A percentile compares a stretch with the other conserved stretches of the same genome.
These are phyloP conservation scores for Citrus inodora DNA, from an alignment of 345 rosid species.

Conservation along the genomic window DNA sequence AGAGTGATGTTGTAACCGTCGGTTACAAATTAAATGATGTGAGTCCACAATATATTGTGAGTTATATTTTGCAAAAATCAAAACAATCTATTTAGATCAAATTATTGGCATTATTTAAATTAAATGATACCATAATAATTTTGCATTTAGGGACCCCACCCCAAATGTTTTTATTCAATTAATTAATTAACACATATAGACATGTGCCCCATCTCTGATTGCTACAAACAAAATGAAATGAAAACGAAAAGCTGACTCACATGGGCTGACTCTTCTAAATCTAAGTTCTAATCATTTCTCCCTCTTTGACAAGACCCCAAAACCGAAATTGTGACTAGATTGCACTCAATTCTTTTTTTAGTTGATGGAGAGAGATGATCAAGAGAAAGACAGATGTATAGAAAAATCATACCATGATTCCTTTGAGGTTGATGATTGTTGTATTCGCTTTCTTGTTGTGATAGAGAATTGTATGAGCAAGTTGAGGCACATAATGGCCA, in stretches of 20 bases:
- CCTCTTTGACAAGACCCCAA: neutral
- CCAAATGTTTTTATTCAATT: too few species aligned
- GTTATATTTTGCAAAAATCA: neutral
- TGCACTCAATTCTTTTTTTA: neutral
- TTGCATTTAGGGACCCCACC: too few species aligned
- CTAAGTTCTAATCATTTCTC: constrained; percentile 13
- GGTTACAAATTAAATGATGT: neutral
- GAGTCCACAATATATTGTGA: neutral
- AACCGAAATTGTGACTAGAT: neutral
- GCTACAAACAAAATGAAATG: neutral
- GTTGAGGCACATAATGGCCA: constrained; percentile 84
- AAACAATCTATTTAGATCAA: neutral
- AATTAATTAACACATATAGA: neutral
- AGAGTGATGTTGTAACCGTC: neutral
- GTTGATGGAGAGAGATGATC: neutral
- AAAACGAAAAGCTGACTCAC: neutral
- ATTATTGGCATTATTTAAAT: neutral
- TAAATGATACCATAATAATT: neutral
- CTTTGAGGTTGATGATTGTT: constrained; percentile 68
- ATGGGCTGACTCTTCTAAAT: neutral
- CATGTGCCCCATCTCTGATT: neutral
- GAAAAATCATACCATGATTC: constrained; percentile 44
- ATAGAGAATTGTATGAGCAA: constrained; percentile 57
- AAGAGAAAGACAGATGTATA: neutral
- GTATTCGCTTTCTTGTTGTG: constrained; percentile 42